A percentile compares a stretch with the other conserved stretches of the same genome.
Conservation (phyloP, 2,329 filamentous ascomycete species). For the Clonostachys chloroleuca region DNA sequence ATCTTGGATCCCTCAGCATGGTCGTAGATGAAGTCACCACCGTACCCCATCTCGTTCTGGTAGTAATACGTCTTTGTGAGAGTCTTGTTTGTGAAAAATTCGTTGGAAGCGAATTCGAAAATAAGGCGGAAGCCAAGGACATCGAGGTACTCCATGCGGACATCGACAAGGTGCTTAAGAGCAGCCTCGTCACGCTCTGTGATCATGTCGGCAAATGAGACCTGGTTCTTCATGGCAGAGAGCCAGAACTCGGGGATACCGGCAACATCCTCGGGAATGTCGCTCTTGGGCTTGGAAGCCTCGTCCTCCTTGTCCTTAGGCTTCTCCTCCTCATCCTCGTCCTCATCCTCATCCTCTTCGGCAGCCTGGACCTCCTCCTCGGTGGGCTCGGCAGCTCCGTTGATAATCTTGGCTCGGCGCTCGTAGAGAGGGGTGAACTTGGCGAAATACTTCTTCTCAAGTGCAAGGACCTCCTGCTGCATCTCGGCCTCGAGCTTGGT, state of each 20-base stretch:
- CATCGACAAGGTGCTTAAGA: conserved; percentile 83
- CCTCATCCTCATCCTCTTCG: conserved; percentile 73
- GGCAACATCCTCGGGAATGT: conserved; percentile 51
- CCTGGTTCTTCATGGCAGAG: conserved; percentile 99
- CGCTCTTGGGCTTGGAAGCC: conserved; percentile 51
- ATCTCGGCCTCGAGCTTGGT: conserved; percentile 97
- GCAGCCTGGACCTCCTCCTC: conserved; percentile 84
- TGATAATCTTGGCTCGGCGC: conserved; percentile 90
- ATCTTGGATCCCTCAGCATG: conserved; percentile 98
- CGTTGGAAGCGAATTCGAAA: conserved; percentile 93
- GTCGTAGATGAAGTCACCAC: conserved; percentile 99
- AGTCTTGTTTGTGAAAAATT: conserved; percentile 96
- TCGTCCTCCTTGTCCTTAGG: conserved; percentile 24
- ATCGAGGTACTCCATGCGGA: conserved; percentile 99
- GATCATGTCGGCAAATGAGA: conserved; percentile 96
- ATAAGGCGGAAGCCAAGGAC: conserved; percentile 97
- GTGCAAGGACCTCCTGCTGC: conserved; percentile 94
- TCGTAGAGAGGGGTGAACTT: conserved; percentile 98
- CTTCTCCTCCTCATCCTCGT: conserved; percentile 62
- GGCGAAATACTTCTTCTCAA: conserved; percentile 99
- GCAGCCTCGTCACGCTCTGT: conserved; percentile 95
- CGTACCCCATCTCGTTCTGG: conserved; percentile 97
- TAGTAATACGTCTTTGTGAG: conserved; percentile 99
- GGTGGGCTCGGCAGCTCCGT: conserved; percentile 79
- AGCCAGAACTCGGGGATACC: conserved; percentile 99